Evolutionary conservation across 495 filamentous ascomycete genomes (phyloP), one percentile per base, ranked within the genome.

Genomic region (Tuber calosporum): DNA sequence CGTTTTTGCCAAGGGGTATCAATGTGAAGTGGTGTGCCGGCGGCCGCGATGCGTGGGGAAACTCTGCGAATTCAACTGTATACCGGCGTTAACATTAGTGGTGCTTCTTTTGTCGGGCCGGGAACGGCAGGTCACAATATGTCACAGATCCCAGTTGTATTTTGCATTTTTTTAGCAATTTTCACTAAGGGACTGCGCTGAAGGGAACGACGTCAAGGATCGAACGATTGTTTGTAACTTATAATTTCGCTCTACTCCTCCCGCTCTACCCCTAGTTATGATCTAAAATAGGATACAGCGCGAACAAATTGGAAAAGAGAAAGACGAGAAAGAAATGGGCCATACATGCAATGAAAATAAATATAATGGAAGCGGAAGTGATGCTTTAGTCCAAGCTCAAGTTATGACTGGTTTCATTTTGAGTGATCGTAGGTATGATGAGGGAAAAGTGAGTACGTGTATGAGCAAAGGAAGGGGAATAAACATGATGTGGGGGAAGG

Each of bases 181-280:
- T 34, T 5, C 43, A 9, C 66, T 48, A 20, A 6, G 67, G 20
- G 8, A 30, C 9, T 41, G 36, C 26, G 72, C 30, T 34, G 34
- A 30, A 26, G 36, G 40, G 2, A 30, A 37, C 41, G 53, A 5
- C 36, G 45, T 19, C n/a, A 5, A 37, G 22, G 37, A 15, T 38
- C 43, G 71, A 74, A 71, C 67, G 73, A 74, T 43, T n/a, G 19
- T 9, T 2, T 30, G 45, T 74, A 71, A 30, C 15, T 38, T 1
- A 22, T 73, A 9, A 20, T 73, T n/a, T 39, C 39, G 20, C 40
- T 38, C 19, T 72, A 30, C 30, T n/a, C n/a, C 41, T 43, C 6
- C 17, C 70, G 11, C 68, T 67, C 20, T 19, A 19, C 43, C 37
- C 37, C 2, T 26, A 11, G 26, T 39, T 6, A 19, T 37, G 13